A percentile compares a stretch with the other conserved stretches of the same genome.
Evolutionary conservation across 306 rosid genomes (phyloP).

Genomic region (Vachellia collinsii): DNA sequence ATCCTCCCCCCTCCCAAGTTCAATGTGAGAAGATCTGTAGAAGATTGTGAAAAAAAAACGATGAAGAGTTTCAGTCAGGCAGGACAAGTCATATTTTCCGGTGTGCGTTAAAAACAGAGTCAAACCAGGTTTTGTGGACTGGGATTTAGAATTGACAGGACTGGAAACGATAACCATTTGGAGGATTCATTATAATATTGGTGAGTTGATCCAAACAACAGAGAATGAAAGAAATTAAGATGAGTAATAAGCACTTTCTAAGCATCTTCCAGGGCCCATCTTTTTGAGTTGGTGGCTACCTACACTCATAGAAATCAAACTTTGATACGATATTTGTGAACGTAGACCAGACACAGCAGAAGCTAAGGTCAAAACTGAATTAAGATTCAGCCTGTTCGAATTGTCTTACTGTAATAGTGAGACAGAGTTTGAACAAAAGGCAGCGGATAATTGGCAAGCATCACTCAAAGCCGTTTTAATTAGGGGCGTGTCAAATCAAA

Average conservation of each 20-base stretch:
- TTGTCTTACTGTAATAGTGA: neutral
- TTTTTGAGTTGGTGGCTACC: neutral
- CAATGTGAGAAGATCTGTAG: neutral
- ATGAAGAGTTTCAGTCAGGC: neutral
- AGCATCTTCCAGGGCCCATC: conserved; percentile 33
- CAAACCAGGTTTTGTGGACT: conserved; percentile 1
- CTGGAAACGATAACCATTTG: neutral
- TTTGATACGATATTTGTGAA: conserved; percentile 4
- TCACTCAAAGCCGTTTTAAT: neutral
- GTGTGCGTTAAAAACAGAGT: neutral
- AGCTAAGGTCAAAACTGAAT: conserved; percentile 1
- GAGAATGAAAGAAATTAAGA: neutral
- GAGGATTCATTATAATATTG: neutral
- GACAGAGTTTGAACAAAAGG: neutral
- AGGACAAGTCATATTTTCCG: neutral
- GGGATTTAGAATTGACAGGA: neutral
- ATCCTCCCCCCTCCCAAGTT: neutral
- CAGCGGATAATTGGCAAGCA: neutral
- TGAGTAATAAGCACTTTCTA: conserved; percentile 10
- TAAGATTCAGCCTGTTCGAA: neutral
- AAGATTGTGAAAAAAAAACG: neutral
- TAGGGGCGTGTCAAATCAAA: conserved; percentile 21
- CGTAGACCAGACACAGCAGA: neutral
- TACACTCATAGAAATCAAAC: neutral
- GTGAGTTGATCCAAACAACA: neutral